A percentile compares a stretch with the other conserved stretches of the same genome.
Conservation (phyloP, 1,284 basidiomycete genomes). For the Anthracocystis panici-leucophaei region DNA sequence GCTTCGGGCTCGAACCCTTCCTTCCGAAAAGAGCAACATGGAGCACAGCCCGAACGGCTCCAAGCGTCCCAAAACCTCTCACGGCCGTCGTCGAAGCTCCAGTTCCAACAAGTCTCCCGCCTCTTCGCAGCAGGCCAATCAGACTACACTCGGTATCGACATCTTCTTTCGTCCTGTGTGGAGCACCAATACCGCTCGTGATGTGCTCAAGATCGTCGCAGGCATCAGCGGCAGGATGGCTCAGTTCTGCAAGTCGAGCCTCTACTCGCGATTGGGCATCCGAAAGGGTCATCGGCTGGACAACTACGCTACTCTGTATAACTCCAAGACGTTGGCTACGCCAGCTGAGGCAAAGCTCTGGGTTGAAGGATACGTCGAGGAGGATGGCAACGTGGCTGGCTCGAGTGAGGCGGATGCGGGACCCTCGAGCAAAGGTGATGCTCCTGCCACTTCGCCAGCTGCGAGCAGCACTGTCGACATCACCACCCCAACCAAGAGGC, state of each 20-base stretch:
- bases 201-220: slow-evolving; percentile 25
- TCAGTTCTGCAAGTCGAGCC: slow-evolving; percentile 30
- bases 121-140: neutral
- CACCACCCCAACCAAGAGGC: slow-evolving; percentile 2
- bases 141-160: slow-evolving; percentile 26
- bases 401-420: neutral
- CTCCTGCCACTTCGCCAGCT: neutral
- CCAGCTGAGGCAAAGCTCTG: slow-evolving; percentile 23
- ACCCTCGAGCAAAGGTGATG: neutral
- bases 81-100: slow-evolving; percentile 10
- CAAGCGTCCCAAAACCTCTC: slow-evolving; percentile 23
- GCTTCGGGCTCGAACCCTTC: slow-evolving; percentile 25
- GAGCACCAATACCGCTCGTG: slow-evolving; percentile 22
- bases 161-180: slow-evolving; percentile 28
- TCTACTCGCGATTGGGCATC: slow-evolving; percentile 33
- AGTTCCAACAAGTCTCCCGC: slow-evolving; percentile 6
- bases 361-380: neutral
- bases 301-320: slow-evolving; percentile 19
- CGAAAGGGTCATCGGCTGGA: slow-evolving; percentile 16
- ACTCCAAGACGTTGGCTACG: slow-evolving; percentile 17
- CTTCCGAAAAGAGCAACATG: slow-evolving; percentile 7
- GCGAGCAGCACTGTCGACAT: neutral
- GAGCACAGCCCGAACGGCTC: neutral
- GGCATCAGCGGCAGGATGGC: slow-evolving; percentile 23
- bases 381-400: neutral